These are phyloP conservation scores for Hypoxylon sp. DNA, from an alignment of 2,329 filamentous ascomycete genomes.

Conservation along the genomic window DNA sequence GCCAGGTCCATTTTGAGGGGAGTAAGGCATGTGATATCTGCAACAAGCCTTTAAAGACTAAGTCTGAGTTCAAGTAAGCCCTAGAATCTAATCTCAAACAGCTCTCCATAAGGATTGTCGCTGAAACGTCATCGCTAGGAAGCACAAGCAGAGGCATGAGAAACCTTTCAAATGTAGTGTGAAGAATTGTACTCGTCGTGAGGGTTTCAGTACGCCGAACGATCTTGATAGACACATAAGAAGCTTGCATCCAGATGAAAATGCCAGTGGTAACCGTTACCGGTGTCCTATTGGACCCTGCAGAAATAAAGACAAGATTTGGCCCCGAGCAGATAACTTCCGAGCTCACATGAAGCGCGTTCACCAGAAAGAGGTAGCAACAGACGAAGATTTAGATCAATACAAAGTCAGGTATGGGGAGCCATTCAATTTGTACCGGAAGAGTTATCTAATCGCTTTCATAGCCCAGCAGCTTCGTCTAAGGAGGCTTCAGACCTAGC, in stretches of 20 bases:
- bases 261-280: slow-evolving; percentile 67
- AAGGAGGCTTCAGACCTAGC: slow-evolving; percentile 31
- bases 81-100: slow-evolving; percentile 2
- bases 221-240: slow-evolving; percentile 85
- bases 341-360: slow-evolving; percentile 81
- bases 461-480: slow-evolving; percentile 24
- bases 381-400: slow-evolving; percentile 58
- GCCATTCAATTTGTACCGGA: slow-evolving; percentile 1
- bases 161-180: slow-evolving; percentile 76
- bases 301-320: slow-evolving; percentile 74
- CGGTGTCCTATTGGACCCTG: slow-evolving; percentile 73
- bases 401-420: slow-evolving; percentile 54
- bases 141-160: slow-evolving; percentile 79
- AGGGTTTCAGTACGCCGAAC: slow-evolving; percentile 84
- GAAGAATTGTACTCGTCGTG: slow-evolving; percentile 67
- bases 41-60: slow-evolving; percentile 61
- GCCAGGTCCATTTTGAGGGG: slow-evolving; percentile 37
- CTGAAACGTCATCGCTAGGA: slow-evolving; percentile 66
- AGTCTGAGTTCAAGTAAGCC: slow-evolving; percentile 69
- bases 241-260: slow-evolving; percentile 73
- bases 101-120: slow-evolving; percentile 2
- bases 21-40: slow-evolving; percentile 59
- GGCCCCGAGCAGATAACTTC: slow-evolving; percentile 90
- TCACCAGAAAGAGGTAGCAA: slow-evolving; percentile 63
- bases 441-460: slow-evolving; percentile 38